A percentile compares a stretch with the other conserved stretches of the same genome.
Evolutionary conservation across 208 protist genomes (phyloP).

Genomic region (Crithidia mellificae): DNA sequence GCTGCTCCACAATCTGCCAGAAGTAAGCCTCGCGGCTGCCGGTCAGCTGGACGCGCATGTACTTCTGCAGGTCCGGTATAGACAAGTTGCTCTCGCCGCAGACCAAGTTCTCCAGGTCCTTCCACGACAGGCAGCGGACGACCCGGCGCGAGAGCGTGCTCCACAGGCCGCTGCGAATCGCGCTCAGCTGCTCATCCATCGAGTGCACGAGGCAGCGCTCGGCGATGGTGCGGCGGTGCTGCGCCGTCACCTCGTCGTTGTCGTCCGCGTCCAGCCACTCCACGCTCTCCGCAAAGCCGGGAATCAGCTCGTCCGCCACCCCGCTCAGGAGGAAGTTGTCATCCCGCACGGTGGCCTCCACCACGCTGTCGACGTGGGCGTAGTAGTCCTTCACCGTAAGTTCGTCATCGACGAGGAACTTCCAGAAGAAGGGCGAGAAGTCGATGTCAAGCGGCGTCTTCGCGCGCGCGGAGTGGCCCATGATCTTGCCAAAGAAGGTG

Average conservation of each 20-base stretch:
- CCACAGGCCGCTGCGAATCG: slow-evolving; percentile 83
- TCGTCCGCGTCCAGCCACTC: slow-evolving; percentile 41
- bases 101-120: slow-evolving; percentile 77
- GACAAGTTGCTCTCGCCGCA: slow-evolving; percentile 79
- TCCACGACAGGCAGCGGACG: slow-evolving; percentile 86
- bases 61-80: slow-evolving; percentile 62
- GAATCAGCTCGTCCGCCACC: slow-evolving; percentile 85
- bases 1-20: slow-evolving; percentile 85
- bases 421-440: slow-evolving; percentile 91
- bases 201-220: slow-evolving; percentile 86
- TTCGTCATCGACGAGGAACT: slow-evolving; percentile 87
- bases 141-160: slow-evolving; percentile 76
- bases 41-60: slow-evolving; percentile 63
- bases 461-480: slow-evolving; percentile 78
- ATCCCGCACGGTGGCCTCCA: slow-evolving; percentile 77
- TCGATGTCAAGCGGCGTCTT: slow-evolving; percentile 81
- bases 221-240: slow-evolving; percentile 59
- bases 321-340: slow-evolving; percentile 80
- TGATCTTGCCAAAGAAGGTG: slow-evolving; percentile 90
- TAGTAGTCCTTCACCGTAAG: slow-evolving; percentile 88
- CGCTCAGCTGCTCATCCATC: slow-evolving; percentile 85
- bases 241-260: slow-evolving; percentile 29
- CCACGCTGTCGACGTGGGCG: slow-evolving; percentile 85
- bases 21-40: slow-evolving; percentile 64
- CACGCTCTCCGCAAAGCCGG: slow-evolving; percentile 61